Evolutionary conservation across 1,284 basidiomycete species (phyloP).

Genomic region (Malassezia nana): DNA sequence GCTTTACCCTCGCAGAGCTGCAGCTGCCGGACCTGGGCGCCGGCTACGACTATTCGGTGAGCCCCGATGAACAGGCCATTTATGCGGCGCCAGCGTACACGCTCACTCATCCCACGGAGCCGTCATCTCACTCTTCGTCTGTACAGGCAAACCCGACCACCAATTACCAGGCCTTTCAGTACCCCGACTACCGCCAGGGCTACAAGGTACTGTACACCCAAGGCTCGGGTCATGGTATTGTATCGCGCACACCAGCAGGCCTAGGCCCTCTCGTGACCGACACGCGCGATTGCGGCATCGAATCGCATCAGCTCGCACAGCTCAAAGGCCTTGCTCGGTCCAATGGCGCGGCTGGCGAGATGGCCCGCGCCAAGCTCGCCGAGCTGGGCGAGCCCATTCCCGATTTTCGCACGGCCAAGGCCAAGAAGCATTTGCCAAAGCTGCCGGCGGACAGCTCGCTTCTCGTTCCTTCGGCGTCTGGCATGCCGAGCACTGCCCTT

Average conservation of each 20-base stretch:
- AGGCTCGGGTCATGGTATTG: conserved; percentile 24
- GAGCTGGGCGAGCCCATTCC: conserved; percentile 18
- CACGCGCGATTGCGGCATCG: background rate
- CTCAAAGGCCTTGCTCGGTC: conserved; percentile 16
- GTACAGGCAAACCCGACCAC: conserved; percentile 41
- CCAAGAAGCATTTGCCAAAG: background rate
- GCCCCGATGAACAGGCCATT: conserved; percentile 24
- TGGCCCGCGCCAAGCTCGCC: conserved; percentile 16
- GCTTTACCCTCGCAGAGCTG: conserved; percentile 27
- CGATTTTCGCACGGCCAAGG: background rate
- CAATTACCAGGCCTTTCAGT: conserved; percentile 38
- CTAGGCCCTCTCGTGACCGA: background rate
- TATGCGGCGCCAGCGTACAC: conserved; percentile 34
- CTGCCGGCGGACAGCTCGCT: background rate
- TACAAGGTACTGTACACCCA: conserved; percentile 35
- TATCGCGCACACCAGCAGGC: conserved; percentile 8
- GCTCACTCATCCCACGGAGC: conserved; percentile 33
- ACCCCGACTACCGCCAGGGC: conserved; percentile 32
- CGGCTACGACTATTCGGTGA: conserved; percentile 30
- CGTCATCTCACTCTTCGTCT: conserved; percentile 42
- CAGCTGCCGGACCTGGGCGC: conserved; percentile 31
- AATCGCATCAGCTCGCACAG: conserved; percentile 12
- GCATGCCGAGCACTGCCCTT: background rate
- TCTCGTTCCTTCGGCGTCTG: background rate
- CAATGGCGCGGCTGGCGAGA: conserved; percentile 9